Base-by-base conservation (phyloP, 768 basidiomycete species). In the Boletus coccyginus region DNA sequence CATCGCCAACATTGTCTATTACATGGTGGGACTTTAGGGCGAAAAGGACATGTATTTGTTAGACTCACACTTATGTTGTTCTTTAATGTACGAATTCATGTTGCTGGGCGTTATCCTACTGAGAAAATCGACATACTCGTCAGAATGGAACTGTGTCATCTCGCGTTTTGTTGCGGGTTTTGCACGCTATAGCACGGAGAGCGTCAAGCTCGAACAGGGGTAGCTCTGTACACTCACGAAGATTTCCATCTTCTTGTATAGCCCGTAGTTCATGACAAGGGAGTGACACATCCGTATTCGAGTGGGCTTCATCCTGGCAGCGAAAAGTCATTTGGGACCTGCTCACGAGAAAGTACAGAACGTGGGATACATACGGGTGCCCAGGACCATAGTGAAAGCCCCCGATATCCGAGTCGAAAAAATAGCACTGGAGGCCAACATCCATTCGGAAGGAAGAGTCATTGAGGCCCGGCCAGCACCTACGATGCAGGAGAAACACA, bases 171-270 rank as follows among this genome's bases (percentile, higher is more conserved):
- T 99, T 9, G 97, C 97, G 7, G 97, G 97, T 81, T 99, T 99
- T 5, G 97, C 97, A 57, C 97, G 86, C 97, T 99, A 65, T 29
- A 44, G 32, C 42, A 50, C 17, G 36, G 31, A 29, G 35, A n/a
- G 52, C 10, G 36, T 58, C 36, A 58, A 45, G 24, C 32, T 43
- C 8, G 38, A 53, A 51, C 35, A 8, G 36, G 31, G n/a, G 38
- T 7, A 31, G 19, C 7, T 24, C 51, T 32, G 17, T 38, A 46
- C 24, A 80, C 97, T 64, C 68, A 98, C 97, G 65, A 98, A 99
- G 62, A 99, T 99, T 74, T 99, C 97, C 97, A 99, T 99, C 75
- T 94, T 94, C 75, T 98, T 98, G 78, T 99, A 99, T 17, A 99
- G 76, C 19, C 95, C 94, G 72, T 98, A 98, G 75, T 98, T 99